Conservation (phyloP, 2,329 filamentous ascomycete species). For the Pezicula rhizophila region DNA sequence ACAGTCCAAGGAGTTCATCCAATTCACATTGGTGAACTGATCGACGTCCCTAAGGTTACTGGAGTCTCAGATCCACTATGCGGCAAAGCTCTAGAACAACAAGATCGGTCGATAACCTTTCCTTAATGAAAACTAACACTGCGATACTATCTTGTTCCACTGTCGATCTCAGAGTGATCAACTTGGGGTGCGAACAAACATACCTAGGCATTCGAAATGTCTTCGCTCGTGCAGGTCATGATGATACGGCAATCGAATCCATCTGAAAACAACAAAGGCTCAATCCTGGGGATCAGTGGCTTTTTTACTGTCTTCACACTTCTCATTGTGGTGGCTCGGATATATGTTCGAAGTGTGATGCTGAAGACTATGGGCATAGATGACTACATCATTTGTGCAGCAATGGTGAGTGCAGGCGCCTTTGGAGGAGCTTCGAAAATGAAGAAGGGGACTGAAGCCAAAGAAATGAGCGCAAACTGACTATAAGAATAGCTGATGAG, state of each 20-base stretch:
- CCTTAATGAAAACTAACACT: too few species aligned
- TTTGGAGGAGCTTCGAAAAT: background rate
- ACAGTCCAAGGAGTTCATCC: too few species aligned
- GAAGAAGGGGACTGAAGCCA: background rate
- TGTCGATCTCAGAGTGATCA: background rate
- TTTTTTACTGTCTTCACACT: slow-evolving; percentile 30
- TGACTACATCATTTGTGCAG: slow-evolving; percentile 38
- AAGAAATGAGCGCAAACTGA: background rate
- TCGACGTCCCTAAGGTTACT: too few species aligned
- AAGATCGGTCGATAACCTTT: too few species aligned
- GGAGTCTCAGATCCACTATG: too few species aligned
- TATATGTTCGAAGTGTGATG: slow-evolving; percentile 38
- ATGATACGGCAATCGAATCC: slow-evolving; percentile 8
- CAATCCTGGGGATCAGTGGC: slow-evolving; percentile 33
- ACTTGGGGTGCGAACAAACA: background rate
- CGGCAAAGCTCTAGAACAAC: too few species aligned
- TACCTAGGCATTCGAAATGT: slow-evolving; percentile 10
- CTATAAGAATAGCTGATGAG: background rate
- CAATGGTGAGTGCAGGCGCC: slow-evolving; percentile 29
- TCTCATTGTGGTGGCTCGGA: slow-evolving; percentile 30
- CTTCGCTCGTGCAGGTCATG: slow-evolving; percentile 1
- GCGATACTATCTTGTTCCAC: too few species aligned
- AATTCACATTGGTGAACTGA: too few species aligned
- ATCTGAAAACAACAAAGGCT: slow-evolving; percentile 28
- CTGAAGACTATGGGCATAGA: slow-evolving; percentile 39